phyloP scores from a whole-genome alignment of 1,284 basidiomycete species.

The Vanrija humicola region DNA sequence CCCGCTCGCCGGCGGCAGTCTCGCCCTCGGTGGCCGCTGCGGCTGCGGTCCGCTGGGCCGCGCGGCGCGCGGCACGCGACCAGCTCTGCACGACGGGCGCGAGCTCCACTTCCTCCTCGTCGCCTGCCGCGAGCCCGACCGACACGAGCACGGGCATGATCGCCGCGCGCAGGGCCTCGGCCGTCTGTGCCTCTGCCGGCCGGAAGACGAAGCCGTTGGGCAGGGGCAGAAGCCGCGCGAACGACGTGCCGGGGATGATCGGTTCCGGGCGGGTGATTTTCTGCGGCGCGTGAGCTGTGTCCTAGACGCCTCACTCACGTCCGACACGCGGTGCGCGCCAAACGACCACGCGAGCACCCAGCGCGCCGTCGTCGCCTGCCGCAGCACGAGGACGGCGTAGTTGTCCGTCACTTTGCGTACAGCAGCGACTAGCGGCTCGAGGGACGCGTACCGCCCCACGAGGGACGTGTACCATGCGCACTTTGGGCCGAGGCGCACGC shows the following conservation, averaged over 20 bases:
- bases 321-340: slow-evolving; percentile 60
- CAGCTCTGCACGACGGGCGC: slow-evolving; percentile 61
- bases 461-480: slow-evolving; percentile 74
- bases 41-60: slow-evolving; percentile 31
- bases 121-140: background rate
- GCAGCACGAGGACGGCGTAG: slow-evolving; percentile 75
- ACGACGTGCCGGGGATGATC: slow-evolving; percentile 53
- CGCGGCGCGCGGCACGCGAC: slow-evolving; percentile 62
- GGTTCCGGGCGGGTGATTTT: slow-evolving; percentile 16
- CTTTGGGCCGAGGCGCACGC: slow-evolving; percentile 53
- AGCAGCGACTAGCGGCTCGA: slow-evolving; percentile 59
- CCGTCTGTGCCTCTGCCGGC: slow-evolving; percentile 20
- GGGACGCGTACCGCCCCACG: slow-evolving; percentile 77
- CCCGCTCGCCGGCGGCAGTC: too few relatives aligned
- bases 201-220: slow-evolving; percentile 28
- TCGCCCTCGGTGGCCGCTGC: background rate
- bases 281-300: slow-evolving; percentile 8
- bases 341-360: slow-evolving; percentile 90
- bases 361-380: slow-evolving; percentile 78
- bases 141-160: slow-evolving; percentile 18
- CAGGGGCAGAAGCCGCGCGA: slow-evolving; percentile 54
- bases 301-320: slow-evolving; percentile 59
- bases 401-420: slow-evolving; percentile 68
- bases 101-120: slow-evolving; percentile 40
- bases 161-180: slow-evolving; percentile 34